Conservation (phyloP, 768 basidiomycete genomes). For the Imleria badia region DNA sequence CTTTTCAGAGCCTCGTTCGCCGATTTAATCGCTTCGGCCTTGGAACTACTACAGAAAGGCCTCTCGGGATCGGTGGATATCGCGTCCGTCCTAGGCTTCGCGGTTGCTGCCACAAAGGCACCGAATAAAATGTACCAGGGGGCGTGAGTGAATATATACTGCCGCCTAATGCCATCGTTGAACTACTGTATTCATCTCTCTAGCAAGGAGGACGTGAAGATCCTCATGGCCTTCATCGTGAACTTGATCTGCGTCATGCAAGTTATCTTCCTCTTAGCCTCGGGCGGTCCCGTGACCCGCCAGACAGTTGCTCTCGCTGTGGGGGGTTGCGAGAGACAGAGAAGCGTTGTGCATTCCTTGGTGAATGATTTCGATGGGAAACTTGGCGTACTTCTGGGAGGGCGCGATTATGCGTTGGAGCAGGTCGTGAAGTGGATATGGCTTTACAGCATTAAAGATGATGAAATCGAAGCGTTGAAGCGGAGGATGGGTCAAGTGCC, state of each 20-base stretch:
- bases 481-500: background rate
- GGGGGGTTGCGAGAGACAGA: background rate
- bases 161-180: background rate
- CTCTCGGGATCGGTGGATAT: background rate
- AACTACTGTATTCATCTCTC: background rate
- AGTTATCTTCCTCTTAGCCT: slow-evolving; percentile 1
- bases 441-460: slow-evolving; percentile 11
- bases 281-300: background rate
- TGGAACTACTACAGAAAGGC: background rate
- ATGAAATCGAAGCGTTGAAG: slow-evolving; percentile 1
- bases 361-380: slow-evolving; percentile 3
- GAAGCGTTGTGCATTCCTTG: background rate
- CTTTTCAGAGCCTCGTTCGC: slow-evolving; percentile 1
- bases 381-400: background rate
- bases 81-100: background rate
- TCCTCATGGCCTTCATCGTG: slow-evolving; percentile 15
- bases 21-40: background rate
- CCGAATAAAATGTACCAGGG: background rate
- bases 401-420: slow-evolving; percentile 11
- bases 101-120: background rate
- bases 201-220: slow-evolving; percentile 9
- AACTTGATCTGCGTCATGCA: slow-evolving; percentile 20
- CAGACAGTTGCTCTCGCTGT: background rate
- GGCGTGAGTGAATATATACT: slow-evolving; percentile 5
- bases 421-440: slow-evolving; percentile 13